phyloP scores from a whole-genome alignment of 2,329 filamentous ascomycete genomes.

The Cladophialophora bantiana region DNA sequence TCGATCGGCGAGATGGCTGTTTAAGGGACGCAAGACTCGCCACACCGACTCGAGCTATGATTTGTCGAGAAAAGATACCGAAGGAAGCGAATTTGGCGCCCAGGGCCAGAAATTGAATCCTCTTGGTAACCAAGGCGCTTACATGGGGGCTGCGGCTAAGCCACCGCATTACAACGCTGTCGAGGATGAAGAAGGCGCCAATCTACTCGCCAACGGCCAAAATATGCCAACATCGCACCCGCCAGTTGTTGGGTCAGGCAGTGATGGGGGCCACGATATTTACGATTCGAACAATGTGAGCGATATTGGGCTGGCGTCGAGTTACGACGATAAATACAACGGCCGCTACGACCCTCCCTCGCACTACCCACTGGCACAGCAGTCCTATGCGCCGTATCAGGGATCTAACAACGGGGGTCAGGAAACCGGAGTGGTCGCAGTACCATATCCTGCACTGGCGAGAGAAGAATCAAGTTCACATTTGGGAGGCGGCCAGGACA shows the following conservation, averaged over 20 bases:
- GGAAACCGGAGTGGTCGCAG: slow-evolving; percentile 17
- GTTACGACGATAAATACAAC: slow-evolving; percentile 32
- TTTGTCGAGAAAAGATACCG: slow-evolving; percentile 36
- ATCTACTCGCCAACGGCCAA: slow-evolving; percentile 46
- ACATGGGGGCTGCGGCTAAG: slow-evolving; percentile 20
- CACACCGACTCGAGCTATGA: slow-evolving; percentile 51
- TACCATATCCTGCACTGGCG: slow-evolving; percentile 23
- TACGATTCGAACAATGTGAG: slow-evolving; percentile 24
- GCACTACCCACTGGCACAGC: slow-evolving; percentile 8
- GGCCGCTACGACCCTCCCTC: slow-evolving; percentile 11
- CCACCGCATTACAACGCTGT: slow-evolving; percentile 21
- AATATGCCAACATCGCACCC: slow-evolving; percentile 15
- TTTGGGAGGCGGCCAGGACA: slow-evolving; percentile 11
- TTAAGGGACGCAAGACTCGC: slow-evolving; percentile 69
- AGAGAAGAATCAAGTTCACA: slow-evolving; percentile 4
- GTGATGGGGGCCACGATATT: slow-evolving; percentile 13
- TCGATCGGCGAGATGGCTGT: slow-evolving; percentile 79
- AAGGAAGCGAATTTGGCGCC: slow-evolving; percentile 23
- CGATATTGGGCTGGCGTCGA: slow-evolving; percentile 37
- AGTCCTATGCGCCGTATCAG: slow-evolving; percentile 12
- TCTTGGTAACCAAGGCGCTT: slow-evolving; percentile 21
- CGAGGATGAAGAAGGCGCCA: slow-evolving; percentile 48
- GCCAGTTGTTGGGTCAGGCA: slow-evolving; percentile 3
- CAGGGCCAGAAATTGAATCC: slow-evolving; percentile 28
- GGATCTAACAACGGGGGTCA: slow-evolving; percentile 16